Evolutionary conservation across 495 filamentous ascomycete species (phyloP).

Genomic region (Aspergillus biplanus): DNA sequence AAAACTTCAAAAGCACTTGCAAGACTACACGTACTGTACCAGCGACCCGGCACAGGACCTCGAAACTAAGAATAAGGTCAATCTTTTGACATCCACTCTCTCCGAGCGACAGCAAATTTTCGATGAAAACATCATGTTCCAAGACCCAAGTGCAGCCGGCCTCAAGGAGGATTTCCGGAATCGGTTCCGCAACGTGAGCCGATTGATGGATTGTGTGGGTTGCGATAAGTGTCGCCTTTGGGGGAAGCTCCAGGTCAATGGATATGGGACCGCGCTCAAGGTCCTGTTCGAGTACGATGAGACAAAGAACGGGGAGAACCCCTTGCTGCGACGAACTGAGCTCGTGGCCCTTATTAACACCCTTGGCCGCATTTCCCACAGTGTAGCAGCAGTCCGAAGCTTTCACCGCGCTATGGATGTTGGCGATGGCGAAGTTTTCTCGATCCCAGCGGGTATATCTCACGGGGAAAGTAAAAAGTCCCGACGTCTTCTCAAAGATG

Average conservation of each 20-base stretch:
- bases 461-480: constrained; percentile 26
- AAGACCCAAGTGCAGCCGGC: constrained; percentile 62
- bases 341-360: constrained; percentile 94
- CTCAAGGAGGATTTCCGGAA: constrained; percentile 98
- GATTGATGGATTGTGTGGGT: constrained; percentile 97
- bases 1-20: constrained; percentile 85
- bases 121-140: constrained; percentile 94
- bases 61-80: constrained; percentile 77
- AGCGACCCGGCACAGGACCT: constrained; percentile 80
- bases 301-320: constrained; percentile 72
- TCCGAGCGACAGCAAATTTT: constrained; percentile 78
- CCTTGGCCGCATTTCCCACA: constrained; percentile 80
- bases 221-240: constrained; percentile 98
- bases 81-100: constrained; percentile 67
- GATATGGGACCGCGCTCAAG: constrained; percentile 94
- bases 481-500: constrained; percentile 38
- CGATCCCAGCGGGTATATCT: constrained; percentile 34
- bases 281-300: constrained; percentile 94
- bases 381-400: constrained; percentile 69
- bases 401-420: constrained; percentile 67
- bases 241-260: constrained; percentile 96
- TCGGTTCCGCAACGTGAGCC: constrained; percentile 92
- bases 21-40: constrained; percentile 87
- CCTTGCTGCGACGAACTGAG: constrained; percentile 82
- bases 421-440: constrained; percentile 38